phyloP scores from a whole-genome alignment of 441 rosid species.

The Arabidopsis lyrata region DNA sequence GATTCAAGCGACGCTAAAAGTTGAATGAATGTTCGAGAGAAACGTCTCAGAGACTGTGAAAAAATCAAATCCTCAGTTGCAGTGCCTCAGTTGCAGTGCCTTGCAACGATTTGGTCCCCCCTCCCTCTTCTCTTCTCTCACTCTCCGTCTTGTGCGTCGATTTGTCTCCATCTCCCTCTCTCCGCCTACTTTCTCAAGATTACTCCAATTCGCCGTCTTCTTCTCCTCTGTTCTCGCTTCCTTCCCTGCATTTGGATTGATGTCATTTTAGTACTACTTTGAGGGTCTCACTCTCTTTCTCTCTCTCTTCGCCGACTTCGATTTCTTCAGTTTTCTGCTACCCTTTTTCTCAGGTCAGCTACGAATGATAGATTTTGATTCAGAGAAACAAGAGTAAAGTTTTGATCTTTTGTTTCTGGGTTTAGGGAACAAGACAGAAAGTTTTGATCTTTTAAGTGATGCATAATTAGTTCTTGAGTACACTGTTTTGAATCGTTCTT shows the following conservation, averaged over 20 bases:
- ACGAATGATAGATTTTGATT: neutral
- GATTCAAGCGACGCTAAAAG: conserved; percentile 34
- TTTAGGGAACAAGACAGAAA: conserved; percentile 48
- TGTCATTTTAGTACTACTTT: conserved; percentile 45
- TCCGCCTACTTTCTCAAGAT: conserved; percentile 39
- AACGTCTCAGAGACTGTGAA: conserved; percentile 37
- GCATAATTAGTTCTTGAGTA: neutral
- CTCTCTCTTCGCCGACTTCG: conserved; percentile 25
- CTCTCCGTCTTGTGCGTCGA: conserved; percentile 63
- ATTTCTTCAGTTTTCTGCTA: neutral
- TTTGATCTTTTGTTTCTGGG: conserved; percentile 26
- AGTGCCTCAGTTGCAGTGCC: conserved; percentile 33
- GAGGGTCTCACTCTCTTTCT: conserved; percentile 41
- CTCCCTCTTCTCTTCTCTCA: conserved; percentile 39
- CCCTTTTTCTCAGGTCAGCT: conserved; percentile 35
- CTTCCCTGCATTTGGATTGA: conserved; percentile 57
- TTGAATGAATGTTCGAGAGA: conserved; percentile 34
- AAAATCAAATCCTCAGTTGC: conserved; percentile 27
- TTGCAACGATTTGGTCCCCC: conserved; percentile 45
- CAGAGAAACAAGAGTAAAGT: neutral
- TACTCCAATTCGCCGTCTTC: conserved; percentile 42
- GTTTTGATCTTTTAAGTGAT: conserved; percentile 18
- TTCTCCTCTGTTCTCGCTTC: conserved; percentile 27
- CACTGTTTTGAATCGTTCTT: conserved; percentile 36
- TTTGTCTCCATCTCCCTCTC: conserved; percentile 47